Conservation (phyloP, 768 basidiomycete species). For the Russula dissimulans region DNA sequence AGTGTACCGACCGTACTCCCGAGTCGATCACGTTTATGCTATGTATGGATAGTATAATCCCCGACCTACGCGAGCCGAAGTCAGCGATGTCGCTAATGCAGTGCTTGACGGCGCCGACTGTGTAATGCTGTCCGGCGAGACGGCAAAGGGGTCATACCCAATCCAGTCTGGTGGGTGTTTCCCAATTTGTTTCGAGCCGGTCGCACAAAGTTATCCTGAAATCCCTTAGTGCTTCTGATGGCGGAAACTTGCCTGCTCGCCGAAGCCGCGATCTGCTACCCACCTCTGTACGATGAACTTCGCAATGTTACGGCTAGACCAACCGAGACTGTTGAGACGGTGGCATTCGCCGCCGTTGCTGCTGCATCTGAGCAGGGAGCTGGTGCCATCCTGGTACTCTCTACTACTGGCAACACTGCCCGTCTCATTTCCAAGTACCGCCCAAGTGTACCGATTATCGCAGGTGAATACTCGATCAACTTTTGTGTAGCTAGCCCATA, state of each 20-base stretch:
- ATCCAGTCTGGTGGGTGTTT: conserved; percentile 71
- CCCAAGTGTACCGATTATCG: conserved; percentile 88
- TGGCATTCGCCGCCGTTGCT: conserved; percentile 92
- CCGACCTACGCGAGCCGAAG: conserved; percentile 94
- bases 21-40: not conserved
- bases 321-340: conserved; percentile 90
- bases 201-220: not conserved
- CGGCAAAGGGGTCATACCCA: conserved; percentile 95
- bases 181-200: not conserved
- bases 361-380: conserved; percentile 94
- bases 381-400: conserved; percentile 89
- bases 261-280: conserved; percentile 92
- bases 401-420: conserved; percentile 94
- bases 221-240: conserved; percentile 85
- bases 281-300: conserved; percentile 87
- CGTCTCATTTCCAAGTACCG: conserved; percentile 95
- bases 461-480: conserved; percentile 45
- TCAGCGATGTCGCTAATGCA: conserved; percentile 98
- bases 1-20: conserved; percentile 18
- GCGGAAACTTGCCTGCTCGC: conserved; percentile 97
- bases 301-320: conserved; percentile 72
- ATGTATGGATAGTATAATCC: conserved; percentile 75
- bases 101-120: conserved; percentile 98
- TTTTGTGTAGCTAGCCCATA: not conserved
- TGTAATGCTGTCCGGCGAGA: conserved; percentile 99